phyloP scores from a whole-genome alignment of 1,139 yeast species.

The Scheffersomyces insectosa region DNA sequence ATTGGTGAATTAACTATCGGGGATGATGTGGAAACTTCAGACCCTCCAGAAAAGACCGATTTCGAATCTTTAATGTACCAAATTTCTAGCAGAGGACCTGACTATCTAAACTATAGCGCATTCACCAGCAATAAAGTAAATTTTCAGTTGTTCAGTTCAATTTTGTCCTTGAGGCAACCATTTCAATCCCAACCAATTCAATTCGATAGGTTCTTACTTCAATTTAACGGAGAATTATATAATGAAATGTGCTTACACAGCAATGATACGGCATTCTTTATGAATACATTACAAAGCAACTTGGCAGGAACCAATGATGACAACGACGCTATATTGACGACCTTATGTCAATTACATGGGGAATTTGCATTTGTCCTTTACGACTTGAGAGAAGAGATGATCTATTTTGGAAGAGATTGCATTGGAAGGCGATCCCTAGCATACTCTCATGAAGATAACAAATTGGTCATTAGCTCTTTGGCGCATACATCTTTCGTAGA shows the following conservation, averaged over 20 bases:
- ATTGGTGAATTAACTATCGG: constrained; percentile 4
- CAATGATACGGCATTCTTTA: constrained; percentile 38
- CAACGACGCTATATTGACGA: constrained; percentile 30
- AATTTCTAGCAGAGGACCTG: constrained; percentile 23
- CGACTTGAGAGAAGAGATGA: constrained; percentile 32
- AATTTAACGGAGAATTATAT: constrained; percentile 89
- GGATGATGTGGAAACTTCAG: neutral
- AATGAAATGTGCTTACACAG: constrained; percentile 46
- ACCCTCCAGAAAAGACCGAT: neutral
- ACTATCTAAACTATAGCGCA: constrained; percentile 13
- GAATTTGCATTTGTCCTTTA: constrained; percentile 73
- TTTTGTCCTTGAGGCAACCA: constrained; percentile 77
- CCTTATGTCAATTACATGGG: constrained; percentile 56
- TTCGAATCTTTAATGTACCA: constrained; percentile 5
- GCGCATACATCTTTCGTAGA: constrained; percentile 45
- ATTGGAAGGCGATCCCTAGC: constrained; percentile 80
- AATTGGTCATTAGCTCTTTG: constrained; percentile 50
- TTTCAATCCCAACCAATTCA: constrained; percentile 67
- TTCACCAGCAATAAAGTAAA: constrained; percentile 9
- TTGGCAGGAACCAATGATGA: constrained; percentile 11
- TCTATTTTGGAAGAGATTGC: constrained; percentile 82
- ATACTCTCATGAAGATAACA: constrained; percentile 32
- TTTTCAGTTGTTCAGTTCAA: constrained; percentile 59
- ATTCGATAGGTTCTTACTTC: constrained; percentile 39
- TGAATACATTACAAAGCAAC: constrained; percentile 18